Evolutionary conservation across 352 stramenopile species (phyloP), one percentile per base, ranked within the genome.

Genomic region (Pythium brassicae): DNA sequence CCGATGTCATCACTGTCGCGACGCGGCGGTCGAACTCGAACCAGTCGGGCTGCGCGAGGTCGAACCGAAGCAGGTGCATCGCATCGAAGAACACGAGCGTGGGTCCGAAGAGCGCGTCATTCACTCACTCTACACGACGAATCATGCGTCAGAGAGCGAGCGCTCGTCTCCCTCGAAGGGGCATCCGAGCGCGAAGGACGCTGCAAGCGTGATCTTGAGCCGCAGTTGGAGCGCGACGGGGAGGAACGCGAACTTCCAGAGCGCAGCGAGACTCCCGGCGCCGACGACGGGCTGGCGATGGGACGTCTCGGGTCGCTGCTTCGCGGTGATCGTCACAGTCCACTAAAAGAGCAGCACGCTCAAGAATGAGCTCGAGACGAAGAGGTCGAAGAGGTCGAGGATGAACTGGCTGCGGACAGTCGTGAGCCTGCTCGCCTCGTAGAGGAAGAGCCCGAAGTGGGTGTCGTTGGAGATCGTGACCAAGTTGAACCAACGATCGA

Each of bases 41-140:
- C 50, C 50, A 56, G 37, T 15, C 50, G 1, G 35, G 34, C 23
- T 56, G 23, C 17, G 23, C 50, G 35, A 56, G 35, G 22, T 47
- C n/a, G 26, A 48, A 23, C 2, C 50, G 50, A 14, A 45, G 44
- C n/a, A 40, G 47, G 39, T 72, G 60, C 37, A 66, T 37, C 0
- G 51, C 10, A 9, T 11, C 57, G 20, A 69, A 58, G 4, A 64
- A 39, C 11, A 68, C 3, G 17, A 72, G 20, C 2, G 60, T 67
- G 23, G 57, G 65, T 3, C 53, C 55, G 12, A 75, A 71, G 5
- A 72, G 39, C 14, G 27, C 57, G 34, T 76, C 68, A 2, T 47
- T 76, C 42, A 68, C 62, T 8, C 64, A 53, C 3, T 59, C 23
- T 77, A 77, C 19, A 77, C 60, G 27, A 62, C 50, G 46, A 72